These are phyloP conservation scores for Leptographium galeiforme DNA, from an alignment of 2,329 filamentous ascomycete genomes.

Conservation along the genomic window DNA sequence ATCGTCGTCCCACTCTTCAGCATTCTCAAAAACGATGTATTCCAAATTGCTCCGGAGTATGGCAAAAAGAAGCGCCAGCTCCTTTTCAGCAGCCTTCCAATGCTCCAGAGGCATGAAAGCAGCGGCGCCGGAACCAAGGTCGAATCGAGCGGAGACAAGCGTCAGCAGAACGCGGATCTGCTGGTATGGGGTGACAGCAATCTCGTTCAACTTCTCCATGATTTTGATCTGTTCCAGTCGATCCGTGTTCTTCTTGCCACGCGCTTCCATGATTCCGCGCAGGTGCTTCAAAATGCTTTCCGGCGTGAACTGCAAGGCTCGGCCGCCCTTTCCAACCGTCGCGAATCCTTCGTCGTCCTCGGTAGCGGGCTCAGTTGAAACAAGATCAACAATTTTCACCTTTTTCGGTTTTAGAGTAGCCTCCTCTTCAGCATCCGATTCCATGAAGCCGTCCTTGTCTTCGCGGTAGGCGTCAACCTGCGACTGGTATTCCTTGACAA, in stretches of 20 bases:
- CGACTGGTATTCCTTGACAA: conserved; percentile 83
- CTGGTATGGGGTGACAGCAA: conserved; percentile 84
- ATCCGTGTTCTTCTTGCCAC: conserved; percentile 99
- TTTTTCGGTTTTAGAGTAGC: conserved; percentile 39
- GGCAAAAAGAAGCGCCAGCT: conserved; percentile 64
- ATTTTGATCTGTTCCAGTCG: conserved; percentile 86
- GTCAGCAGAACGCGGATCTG: conserved; percentile 83
- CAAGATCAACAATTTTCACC: conserved; percentile 29
- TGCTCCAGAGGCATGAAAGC: conserved; percentile 86
- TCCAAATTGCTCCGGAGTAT: conserved; percentile 68
- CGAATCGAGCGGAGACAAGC: conserved; percentile 86
- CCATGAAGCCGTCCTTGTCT: conserved; percentile 79
- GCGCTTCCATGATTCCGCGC: conserved; percentile 80
- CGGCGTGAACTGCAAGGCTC: conserved; percentile 80
- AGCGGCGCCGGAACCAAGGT: conserved; percentile 66
- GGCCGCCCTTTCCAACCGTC: conserved; percentile 78
- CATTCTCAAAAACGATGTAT: conserved; percentile 77
- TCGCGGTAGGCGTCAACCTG: conserved; percentile 80
- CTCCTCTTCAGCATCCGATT: conserved; percentile 66
- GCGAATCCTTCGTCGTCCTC: conserved; percentile 78
- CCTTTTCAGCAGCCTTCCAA: conserved; percentile 88
- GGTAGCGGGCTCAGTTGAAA: conserved; percentile 31
- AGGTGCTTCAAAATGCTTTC: conserved; percentile 98
- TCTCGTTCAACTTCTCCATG: conserved; percentile 91
- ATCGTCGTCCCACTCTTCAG: conserved; percentile 98